phyloP scores from a whole-genome alignment of 805 yeast species.

The Kockiozyma suomiensis region DNA sequence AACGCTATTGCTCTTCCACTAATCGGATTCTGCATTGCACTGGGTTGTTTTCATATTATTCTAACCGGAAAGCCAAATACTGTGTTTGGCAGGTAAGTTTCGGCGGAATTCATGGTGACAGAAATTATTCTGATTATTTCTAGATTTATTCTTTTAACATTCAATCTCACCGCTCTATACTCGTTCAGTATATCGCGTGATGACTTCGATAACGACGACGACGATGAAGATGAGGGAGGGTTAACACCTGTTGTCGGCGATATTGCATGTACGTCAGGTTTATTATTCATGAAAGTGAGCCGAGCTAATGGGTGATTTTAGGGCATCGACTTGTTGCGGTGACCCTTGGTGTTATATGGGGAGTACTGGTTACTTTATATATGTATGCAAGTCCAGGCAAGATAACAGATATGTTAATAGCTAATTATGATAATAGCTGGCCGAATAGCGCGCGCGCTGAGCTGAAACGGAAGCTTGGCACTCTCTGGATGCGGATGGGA shows the following conservation, averaged over 20 bases:
- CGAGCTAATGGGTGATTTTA: background rate
- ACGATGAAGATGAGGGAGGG: constrained; percentile 66
- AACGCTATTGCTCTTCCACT: constrained; percentile 57
- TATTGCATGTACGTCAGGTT: constrained; percentile 53
- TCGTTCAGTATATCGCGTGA: constrained; percentile 66
- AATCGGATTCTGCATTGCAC: constrained; percentile 48
- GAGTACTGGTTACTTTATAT: constrained; percentile 61
- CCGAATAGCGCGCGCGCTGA: constrained; percentile 78
- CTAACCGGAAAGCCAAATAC: constrained; percentile 58
- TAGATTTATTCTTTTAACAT: constrained; percentile 66
- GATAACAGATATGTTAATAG: constrained; percentile 67
- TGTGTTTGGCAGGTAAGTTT: constrained; percentile 42
- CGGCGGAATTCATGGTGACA: background rate
- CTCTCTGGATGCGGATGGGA: constrained; percentile 79
- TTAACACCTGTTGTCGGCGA: constrained; percentile 65
- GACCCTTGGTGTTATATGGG: constrained; percentile 74
- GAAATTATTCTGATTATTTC: constrained; percentile 56
- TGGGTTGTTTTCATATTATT: constrained; percentile 55
- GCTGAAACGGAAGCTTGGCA: constrained; percentile 63
- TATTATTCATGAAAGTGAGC: background rate
- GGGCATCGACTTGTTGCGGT: constrained; percentile 76
- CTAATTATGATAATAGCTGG: constrained; percentile 47
- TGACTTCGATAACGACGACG: constrained; percentile 45
- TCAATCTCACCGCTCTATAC: constrained; percentile 75
- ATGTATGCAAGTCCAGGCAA: constrained; percentile 51